These are phyloP conservation scores for Nigrospora oryzae DNA, from an alignment of 2,329 filamentous ascomycete species.

Conservation along the genomic window DNA sequence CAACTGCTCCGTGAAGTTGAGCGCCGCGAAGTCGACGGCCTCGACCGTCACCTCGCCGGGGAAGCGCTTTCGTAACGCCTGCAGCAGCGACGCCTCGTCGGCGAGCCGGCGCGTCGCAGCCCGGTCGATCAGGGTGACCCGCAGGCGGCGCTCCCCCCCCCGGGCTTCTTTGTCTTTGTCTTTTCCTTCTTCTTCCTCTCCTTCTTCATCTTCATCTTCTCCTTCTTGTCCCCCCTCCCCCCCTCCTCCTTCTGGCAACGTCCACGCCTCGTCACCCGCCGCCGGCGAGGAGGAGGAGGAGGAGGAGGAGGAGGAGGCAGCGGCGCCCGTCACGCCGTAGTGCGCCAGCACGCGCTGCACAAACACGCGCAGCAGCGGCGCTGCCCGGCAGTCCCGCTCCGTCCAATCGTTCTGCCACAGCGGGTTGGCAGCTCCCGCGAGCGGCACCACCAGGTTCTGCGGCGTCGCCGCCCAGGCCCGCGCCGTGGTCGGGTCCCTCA, in stretches of 20 bases:
- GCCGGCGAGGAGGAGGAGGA: too few species aligned
- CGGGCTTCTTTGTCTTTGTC: not conserved
- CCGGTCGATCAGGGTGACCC: not conserved
- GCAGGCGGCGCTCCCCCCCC: not conserved
- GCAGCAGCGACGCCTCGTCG: too few species aligned
- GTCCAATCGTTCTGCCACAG: constrained; percentile 20
- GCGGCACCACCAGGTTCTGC: constrained; percentile 15
- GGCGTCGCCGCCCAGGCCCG: not conserved
- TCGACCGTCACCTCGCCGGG: not conserved
- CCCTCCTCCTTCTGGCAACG: not conserved
- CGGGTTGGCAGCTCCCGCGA: constrained; percentile 17
- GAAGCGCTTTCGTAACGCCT: not conserved
- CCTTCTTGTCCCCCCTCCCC: too few species aligned
- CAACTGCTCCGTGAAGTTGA: constrained; percentile 27
- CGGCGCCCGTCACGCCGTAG: not conserved
- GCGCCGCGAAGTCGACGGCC: constrained; percentile 25
- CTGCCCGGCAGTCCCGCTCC: constrained; percentile 8
- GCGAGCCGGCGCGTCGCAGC: not conserved
- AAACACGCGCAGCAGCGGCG: not conserved
- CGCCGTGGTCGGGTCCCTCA: not conserved
- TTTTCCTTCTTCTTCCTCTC: too few species aligned
- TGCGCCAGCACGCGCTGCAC: not conserved
- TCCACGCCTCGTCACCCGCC: too few species aligned
- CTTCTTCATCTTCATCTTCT: too few species aligned
- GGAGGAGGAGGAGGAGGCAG: too few species aligned